phyloP scores from a whole-genome alignment of 345 rosid species.

The Noccaea caerulescens region DNA sequence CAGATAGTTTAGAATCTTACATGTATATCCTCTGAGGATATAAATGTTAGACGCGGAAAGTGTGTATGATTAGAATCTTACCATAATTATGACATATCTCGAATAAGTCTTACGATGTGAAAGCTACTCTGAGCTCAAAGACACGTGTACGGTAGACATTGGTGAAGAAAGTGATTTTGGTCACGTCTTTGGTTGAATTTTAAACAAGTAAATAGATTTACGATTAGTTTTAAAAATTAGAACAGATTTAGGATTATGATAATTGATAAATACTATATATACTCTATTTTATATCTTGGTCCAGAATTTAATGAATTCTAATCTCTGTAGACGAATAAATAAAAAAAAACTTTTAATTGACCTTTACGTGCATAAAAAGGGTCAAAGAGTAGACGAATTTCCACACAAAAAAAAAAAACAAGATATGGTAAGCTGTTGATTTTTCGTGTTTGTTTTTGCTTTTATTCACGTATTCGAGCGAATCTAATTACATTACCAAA shows the following conservation, averaged over 20 bases:
- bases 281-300: background rate
- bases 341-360: too few species aligned
- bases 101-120: slow-evolving; percentile 4
- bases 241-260: background rate
- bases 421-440: background rate
- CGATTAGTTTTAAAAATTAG: background rate
- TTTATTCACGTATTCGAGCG: background rate
- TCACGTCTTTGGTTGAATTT: background rate
- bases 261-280: too few species aligned
- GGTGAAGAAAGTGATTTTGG: background rate
- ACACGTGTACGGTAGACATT: background rate
- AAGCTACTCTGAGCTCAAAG: background rate
- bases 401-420: background rate
- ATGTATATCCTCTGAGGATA: slow-evolving; percentile 6
- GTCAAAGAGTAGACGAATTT: background rate
- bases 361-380: slow-evolving; percentile 39
- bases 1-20: slow-evolving; percentile 20
- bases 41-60: slow-evolving; percentile 1
- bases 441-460: background rate
- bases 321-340: too few species aligned
- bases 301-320: too few species aligned
- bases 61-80: background rate
- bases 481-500: background rate
- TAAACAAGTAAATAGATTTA: background rate
- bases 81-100: background rate